Base-by-base conservation (phyloP, 2,329 filamentous ascomycete species). In the Penicillium sp. region DNA sequence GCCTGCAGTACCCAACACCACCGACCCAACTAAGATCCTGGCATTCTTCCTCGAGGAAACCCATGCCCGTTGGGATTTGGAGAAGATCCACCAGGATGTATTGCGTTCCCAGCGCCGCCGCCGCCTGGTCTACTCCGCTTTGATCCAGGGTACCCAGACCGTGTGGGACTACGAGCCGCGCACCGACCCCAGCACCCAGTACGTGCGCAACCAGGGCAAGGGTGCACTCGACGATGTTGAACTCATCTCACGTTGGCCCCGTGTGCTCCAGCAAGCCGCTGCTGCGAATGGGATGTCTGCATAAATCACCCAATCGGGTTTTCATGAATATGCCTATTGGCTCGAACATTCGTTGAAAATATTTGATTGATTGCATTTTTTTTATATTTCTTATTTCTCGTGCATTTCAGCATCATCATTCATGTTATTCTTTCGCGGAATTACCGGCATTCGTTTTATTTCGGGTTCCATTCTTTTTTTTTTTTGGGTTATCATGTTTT, bases 121-220 rank as follows among this genome's bases (percentile, higher is more conserved):
- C 15, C 84, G 88, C 50, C 77, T 96, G 9, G 89, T 91, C 27
- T 96, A 91, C 87, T 84, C 84, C 41, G 90, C 93, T 0, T 81
- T 97, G 62, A 89, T 86, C 71, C 77, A 87, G 73, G 93, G 92
- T 55, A 80, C 80, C 36, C 91, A 90, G 66, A 89, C 89, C 39
- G 84, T 86, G 71, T 97, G 93, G 93, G 93, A 97, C 75, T 89
- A 89, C 76, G 84, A 93, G 77, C 91, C 91, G 0, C 77, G 82
- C 53, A 67, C 78, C 49, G 70, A 76, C 62, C 72, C 70, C 8
- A 73, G 73, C 59, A 64, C 60, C 65, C 90, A 90, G 75, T 96
- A 93, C 75, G 96, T 97, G 68, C 89, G 93, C 49, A 78, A 78
- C 67, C 73, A 75, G 53, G 73, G 75, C 64, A 74, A 75, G 68